Base-by-base conservation (phyloP, 768 basidiomycete species). In the Lentinula boryana region DNA sequence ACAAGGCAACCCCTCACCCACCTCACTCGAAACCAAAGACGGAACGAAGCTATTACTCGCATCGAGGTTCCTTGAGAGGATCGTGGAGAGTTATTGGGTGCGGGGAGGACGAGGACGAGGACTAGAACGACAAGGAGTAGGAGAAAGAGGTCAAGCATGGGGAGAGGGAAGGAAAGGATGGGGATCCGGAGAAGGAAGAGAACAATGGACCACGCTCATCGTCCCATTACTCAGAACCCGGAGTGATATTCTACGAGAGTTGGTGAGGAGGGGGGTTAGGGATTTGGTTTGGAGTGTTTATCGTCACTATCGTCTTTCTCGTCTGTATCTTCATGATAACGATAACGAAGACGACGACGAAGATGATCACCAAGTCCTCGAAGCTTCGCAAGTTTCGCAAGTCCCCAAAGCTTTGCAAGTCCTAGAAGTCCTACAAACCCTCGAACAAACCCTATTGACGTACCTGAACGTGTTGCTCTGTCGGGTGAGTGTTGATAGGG, bases 1-100 rank as follows among this genome's bases (percentile, higher is more conserved):
- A 27, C 3, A 27, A 27, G 27, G 27, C 36, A 7, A 36, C 2
- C 3, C 36, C 36, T 38, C 2, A 0, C 1, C 7, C 5, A 8
- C 36, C 1, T 38, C 36, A 3, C 36, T 38, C 36, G 7, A 18
- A 31, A 13, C 15, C 7, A 56, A 41, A 62, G 80, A 86, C 13
- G 84, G 88, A 2, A 85, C 84, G 0, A 92, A 95, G 68, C 89
- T 87, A 66, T 93, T 95, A 58, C 83, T 93, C 81, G 94, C 94
- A 10, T 83, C 95, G 68, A 84, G 89, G 92, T 94, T 56, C 55
- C 38, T 56, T 2, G 40, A 16, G 2, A 41, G 55, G 40, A 56
- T 56, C 7, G 23, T 36, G 18, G 40, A 44, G 38, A 43, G 55
- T 4, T 43, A 44, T 41, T 16, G 23, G 31, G 9, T 41, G 8